Percentiles rank a stretch among this genome's conserved stretches.
Evolutionary conservation across 495 filamentous ascomycete species (phyloP).

Genomic region (Talaromyces nanjingensis): DNA sequence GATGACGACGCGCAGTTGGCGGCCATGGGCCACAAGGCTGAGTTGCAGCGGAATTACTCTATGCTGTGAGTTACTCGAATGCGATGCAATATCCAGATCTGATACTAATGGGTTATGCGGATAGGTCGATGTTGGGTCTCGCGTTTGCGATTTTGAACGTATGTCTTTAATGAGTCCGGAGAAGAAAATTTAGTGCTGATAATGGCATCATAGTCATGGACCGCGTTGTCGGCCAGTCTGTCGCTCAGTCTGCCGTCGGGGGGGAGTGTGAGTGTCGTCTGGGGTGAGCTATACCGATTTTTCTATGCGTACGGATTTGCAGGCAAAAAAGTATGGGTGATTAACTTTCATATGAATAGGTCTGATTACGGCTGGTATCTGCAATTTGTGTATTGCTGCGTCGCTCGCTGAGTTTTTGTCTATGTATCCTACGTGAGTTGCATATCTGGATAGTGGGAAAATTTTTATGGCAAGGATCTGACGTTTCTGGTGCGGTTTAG

Average conservation of each 20-base stretch:
- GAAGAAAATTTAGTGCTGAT: neutral
- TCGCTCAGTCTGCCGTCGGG: slow-evolving; percentile 42
- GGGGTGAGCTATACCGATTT: slow-evolving; percentile 27
- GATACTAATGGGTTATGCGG: neutral
- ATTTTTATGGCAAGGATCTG: neutral
- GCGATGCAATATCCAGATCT: neutral
- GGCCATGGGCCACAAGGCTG: slow-evolving; percentile 58
- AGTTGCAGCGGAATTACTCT: slow-evolving; percentile 53
- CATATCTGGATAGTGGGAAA: neutral
- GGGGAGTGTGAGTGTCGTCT: slow-evolving; percentile 40
- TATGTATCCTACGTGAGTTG: slow-evolving; percentile 58
- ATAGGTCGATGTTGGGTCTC: slow-evolving; percentile 45
- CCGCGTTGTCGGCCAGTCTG: slow-evolving; percentile 43
- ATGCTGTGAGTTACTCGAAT: slow-evolving; percentile 26
- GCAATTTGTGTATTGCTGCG: slow-evolving; percentile 63
- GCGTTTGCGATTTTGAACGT: slow-evolving; percentile 49
- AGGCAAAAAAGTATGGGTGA: neutral
- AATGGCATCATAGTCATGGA: slow-evolving; percentile 36
- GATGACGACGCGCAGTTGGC: slow-evolving; percentile 49
- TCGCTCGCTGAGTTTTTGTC: slow-evolving; percentile 69
- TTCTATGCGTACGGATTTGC: neutral
- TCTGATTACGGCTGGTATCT: slow-evolving; percentile 61
- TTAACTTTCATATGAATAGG: slow-evolving; percentile 26
- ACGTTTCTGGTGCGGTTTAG: slow-evolving; percentile 14
- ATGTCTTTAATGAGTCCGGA: slow-evolving; percentile 11